These are phyloP conservation scores for Camellia lanceoleosa DNA, from an alignment of 148 eudicot species.

Conservation along the genomic window DNA sequence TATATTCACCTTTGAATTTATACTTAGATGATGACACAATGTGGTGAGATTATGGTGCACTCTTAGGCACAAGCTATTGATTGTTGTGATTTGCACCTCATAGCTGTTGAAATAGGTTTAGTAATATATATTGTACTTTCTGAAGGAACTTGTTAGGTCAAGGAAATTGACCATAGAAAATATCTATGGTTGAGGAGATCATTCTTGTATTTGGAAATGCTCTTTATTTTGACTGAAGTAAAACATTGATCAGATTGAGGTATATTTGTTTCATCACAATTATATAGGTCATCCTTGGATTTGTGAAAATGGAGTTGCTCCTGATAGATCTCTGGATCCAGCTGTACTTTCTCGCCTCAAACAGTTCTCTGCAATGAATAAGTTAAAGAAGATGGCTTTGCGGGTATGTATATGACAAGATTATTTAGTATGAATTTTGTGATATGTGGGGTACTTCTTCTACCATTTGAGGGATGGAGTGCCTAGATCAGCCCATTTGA, in stretches of 20 bases:
- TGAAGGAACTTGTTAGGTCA: not conserved
- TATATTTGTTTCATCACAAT: conserved; percentile 3
- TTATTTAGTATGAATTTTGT: not conserved
- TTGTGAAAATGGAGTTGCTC: conserved; percentile 97
- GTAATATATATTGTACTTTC: not conserved
- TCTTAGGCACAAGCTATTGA: not conserved
- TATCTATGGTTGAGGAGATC: not conserved
- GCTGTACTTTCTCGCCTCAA: conserved; percentile 97
- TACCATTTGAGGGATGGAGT: conserved; percentile 8
- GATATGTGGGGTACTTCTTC: not conserved
- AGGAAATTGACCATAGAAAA: not conserved
- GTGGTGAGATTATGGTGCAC: not conserved
- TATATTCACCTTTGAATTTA: not conserved
- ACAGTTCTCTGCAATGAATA: conserved; percentile 96
- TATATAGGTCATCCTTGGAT: conserved; percentile 95
- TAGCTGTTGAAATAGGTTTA: conserved; percentile 5
- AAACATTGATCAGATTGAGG: not conserved
- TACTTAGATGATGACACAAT: conserved; percentile 9
- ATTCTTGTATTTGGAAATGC: not conserved
- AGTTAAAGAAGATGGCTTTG: conserved; percentile 95
- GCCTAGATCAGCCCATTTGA: not conserved
- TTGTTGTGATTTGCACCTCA: conserved; percentile 1
- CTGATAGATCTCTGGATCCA: conserved; percentile 87
- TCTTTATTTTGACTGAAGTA: not conserved
- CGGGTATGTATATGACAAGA: conserved; percentile 55